phyloP scores from a whole-genome alignment of 176 grass and related monocot species.

The sorghum (Sorghum bicolor) region Sorghum_bicolor_NCBIv3 NC_012875.2:61216501-61217000 shows the following conservation, averaged over 20 bases:
- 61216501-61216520: conserved; percentile 30
- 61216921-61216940: conserved; percentile 68
- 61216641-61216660: background rate
- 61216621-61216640: background rate
- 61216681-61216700: too few species aligned
- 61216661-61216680: background rate
- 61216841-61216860: conserved; percentile 70
- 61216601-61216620: background rate
- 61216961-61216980: background rate
- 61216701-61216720: background rate
- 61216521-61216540: background rate
- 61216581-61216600: background rate
- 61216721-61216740: conserved; percentile 45
- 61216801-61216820: conserved; percentile 57
- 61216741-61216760: conserved; percentile 23
- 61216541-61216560: background rate
- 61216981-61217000: conserved; percentile 63
- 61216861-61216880: conserved; percentile 53
- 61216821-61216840: conserved; percentile 56
- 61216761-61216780: conserved; percentile 56
- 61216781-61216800: conserved; percentile 60
- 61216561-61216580: background rate
- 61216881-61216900: conserved; percentile 66
- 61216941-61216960: conserved; percentile 32
- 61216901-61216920: conserved; percentile 46